A percentile compares a stretch with the other conserved stretches of the same genome.
These are phyloP conservation scores for Melanomma pulvis-pyrius DNA, from an alignment of 495 filamentous ascomycete species.

Conservation along the genomic window DNA sequence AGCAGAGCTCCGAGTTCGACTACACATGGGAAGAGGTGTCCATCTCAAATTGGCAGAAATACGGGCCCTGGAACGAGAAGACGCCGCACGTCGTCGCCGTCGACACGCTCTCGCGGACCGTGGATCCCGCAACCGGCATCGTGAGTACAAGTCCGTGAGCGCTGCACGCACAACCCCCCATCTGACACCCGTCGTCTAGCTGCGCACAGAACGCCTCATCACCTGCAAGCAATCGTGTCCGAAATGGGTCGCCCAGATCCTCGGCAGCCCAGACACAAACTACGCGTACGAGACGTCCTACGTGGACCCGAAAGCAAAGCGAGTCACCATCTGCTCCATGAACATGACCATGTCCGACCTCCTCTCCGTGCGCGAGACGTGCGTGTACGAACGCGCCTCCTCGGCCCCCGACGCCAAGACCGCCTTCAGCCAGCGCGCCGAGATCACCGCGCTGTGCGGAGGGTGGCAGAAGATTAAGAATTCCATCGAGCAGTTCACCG, in stretches of 20 bases:
- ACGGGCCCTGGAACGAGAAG: slow-evolving; percentile 97
- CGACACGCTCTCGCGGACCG: slow-evolving; percentile 80
- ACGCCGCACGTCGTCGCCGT: slow-evolving; percentile 91
- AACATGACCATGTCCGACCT: slow-evolving; percentile 91
- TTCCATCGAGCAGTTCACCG: slow-evolving; percentile 86
- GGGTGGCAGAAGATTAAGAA: slow-evolving; percentile 96
- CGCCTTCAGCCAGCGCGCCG: slow-evolving; percentile 80
- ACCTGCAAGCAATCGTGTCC: slow-evolving; percentile 89
- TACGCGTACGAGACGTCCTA: slow-evolving; percentile 95
- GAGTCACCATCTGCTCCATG: slow-evolving; percentile 88
- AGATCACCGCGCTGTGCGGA: slow-evolving; percentile 91
- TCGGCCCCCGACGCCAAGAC: slow-evolving; percentile 63
- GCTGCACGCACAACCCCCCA: background rate
- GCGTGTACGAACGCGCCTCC: slow-evolving; percentile 71
- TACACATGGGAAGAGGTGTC: slow-evolving; percentile 99
- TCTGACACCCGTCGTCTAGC: slow-evolving; percentile 48
- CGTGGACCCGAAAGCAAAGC: slow-evolving; percentile 78
- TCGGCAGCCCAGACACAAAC: slow-evolving; percentile 75
- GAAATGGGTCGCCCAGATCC: slow-evolving; percentile 77
- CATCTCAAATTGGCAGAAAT: slow-evolving; percentile 99
- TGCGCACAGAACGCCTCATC: slow-evolving; percentile 95
- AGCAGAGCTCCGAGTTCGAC: slow-evolving; percentile 82
- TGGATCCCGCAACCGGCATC: slow-evolving; percentile 83
- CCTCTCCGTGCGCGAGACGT: slow-evolving; percentile 85
- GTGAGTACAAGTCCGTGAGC: slow-evolving; percentile 53